phyloP scores from a whole-genome alignment of 140 eudicot genomes.

The Flaveria floridana region DNA sequence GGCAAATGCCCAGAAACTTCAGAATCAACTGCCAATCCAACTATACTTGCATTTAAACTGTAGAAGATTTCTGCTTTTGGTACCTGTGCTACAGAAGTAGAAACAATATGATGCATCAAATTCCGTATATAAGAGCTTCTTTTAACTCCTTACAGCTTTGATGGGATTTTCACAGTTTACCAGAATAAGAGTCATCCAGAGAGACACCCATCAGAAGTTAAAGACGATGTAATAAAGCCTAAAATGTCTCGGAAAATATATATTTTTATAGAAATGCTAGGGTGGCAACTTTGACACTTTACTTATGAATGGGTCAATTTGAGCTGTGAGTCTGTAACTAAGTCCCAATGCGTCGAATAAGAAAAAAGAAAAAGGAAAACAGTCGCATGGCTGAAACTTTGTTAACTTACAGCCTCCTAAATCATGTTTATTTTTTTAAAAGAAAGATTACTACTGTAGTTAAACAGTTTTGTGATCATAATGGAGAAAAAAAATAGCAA shows the following conservation, averaged over 20 bases:
- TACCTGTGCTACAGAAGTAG: constrained; percentile 45
- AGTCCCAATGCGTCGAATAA: neutral
- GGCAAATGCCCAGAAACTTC: constrained; percentile 51
- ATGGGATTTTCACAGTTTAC: neutral
- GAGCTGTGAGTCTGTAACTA: neutral
- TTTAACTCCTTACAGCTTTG: neutral
- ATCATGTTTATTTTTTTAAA: neutral
- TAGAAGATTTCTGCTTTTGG: constrained; percentile 63
- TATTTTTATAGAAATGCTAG: neutral
- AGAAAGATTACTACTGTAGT: neutral
- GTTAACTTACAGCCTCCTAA: neutral
- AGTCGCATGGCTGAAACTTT: neutral
- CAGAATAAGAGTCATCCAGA: neutral
- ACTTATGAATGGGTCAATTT: neutral
- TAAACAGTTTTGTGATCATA: neutral
- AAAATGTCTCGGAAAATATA: neutral
- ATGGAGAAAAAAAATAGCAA: neutral
- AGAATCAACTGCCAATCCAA: constrained; percentile 80
- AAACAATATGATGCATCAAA: constrained; percentile 5
- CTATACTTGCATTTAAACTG: constrained; percentile 86
- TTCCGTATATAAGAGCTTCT: neutral
- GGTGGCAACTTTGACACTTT: neutral
- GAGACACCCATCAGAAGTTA: neutral
- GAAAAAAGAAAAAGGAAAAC: neutral
- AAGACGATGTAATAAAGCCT: neutral